Percentiles rank a stretch among this genome's conserved stretches.
phyloP scores from a whole-genome alignment of 192 early-diverging fungal genomes.

The Backusella mclennaniae region DNA sequence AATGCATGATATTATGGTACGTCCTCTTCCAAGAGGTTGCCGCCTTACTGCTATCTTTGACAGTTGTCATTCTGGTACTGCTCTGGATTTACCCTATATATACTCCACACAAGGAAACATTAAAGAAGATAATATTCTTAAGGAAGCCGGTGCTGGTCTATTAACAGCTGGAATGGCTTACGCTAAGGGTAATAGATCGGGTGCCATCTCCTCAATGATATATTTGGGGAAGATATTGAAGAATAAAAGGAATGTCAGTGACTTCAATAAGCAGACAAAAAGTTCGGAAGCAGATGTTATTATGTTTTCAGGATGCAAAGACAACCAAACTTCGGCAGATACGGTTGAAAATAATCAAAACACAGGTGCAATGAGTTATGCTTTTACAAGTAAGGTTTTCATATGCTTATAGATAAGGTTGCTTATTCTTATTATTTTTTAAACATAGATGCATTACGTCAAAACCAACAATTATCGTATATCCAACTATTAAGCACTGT shows the following conservation, averaged over 20 bases:
- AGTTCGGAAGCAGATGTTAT: slow-evolving; percentile 64
- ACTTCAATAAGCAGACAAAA: slow-evolving; percentile 33
- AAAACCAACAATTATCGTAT: slow-evolving; percentile 62
- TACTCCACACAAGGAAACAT: slow-evolving; percentile 67
- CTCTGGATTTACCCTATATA: slow-evolving; percentile 75
- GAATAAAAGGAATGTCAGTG: slow-evolving; percentile 31
- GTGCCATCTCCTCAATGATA: slow-evolving; percentile 39
- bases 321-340: slow-evolving; percentile 78
- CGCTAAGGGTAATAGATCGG: slow-evolving; percentile 43
- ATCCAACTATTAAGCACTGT: slow-evolving; percentile 67
- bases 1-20: slow-evolving; percentile 76
- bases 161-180: slow-evolving; percentile 49
- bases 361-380: slow-evolving; percentile 76
- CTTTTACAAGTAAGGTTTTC: slow-evolving; percentile 55
- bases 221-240: slow-evolving; percentile 45
- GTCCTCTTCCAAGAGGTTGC: slow-evolving; percentile 57
- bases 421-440: neutral
- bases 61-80: slow-evolving; percentile 83
- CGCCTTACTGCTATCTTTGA: slow-evolving; percentile 83
- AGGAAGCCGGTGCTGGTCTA: slow-evolving; percentile 42
- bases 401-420: neutral
- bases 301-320: slow-evolving; percentile 83
- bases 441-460: slow-evolving; percentile 39
- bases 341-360: slow-evolving; percentile 55
- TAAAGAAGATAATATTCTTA: slow-evolving; percentile 48